Evolutionary conservation across 2,329 filamentous ascomycete genomes (phyloP).

Genomic region (Elsinoe australis): DNA sequence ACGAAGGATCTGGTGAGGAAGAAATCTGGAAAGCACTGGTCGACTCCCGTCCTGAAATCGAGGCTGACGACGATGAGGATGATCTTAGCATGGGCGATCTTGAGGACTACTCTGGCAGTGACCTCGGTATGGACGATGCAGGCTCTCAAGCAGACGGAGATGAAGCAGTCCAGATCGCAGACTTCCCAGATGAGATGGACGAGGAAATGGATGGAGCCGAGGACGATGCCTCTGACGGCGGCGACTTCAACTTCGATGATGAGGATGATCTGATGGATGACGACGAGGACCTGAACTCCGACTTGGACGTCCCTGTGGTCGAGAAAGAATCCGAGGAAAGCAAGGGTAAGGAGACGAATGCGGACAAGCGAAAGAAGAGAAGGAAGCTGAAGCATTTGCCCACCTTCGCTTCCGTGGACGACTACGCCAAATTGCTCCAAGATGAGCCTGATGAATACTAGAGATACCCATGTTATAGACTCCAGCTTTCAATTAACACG

Average conservation of each 20-base stretch:
- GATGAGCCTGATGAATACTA: conserved; percentile 23
- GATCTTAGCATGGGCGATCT: conserved; percentile 47
- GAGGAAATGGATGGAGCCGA: conserved; percentile 37
- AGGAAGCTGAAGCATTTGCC: conserved; percentile 84
- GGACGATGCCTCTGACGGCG: conserved; percentile 41
- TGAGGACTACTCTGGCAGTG: conserved; percentile 34
- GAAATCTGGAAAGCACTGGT: conserved; percentile 91
- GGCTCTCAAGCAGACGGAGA: conserved; percentile 43
- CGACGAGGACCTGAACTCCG: conserved; percentile 48
- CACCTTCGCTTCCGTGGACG: conserved; percentile 86
- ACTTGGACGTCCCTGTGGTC: conserved; percentile 46
- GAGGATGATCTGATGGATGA: conserved; percentile 38
- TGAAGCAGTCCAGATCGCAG: conserved; percentile 45
- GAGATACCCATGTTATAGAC: conserved; percentile 15
- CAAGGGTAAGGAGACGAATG: too few species aligned
- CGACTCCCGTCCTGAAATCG: conserved; percentile 68
- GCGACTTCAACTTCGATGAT: conserved; percentile 46
- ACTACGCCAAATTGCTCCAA: conserved; percentile 64
- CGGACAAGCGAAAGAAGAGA: conserved; percentile 53
- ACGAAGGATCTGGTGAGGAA: conserved; percentile 44
- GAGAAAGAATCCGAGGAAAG: too few species aligned
- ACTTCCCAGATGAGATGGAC: conserved; percentile 53
- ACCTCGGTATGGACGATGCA: conserved; percentile 29
- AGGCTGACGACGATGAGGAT: conserved; percentile 52
- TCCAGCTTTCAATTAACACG: neutral